Base-by-base conservation (phyloP, 2,329 filamentous ascomycete species). In the Colletotrichum gloeosporioides region DNA sequence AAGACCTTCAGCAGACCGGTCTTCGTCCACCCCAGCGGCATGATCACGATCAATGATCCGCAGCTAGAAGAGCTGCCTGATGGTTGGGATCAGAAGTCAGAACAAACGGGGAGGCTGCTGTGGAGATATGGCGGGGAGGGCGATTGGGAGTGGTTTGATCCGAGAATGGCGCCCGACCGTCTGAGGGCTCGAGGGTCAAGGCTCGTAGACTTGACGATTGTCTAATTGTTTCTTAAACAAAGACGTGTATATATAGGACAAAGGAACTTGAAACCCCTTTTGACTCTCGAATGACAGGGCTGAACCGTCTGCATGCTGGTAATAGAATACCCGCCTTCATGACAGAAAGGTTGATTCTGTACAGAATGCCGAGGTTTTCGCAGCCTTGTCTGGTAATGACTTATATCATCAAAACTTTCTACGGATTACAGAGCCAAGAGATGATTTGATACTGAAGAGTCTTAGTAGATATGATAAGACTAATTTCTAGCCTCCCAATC, bases 131-230 rank as follows among this genome's bases (percentile, higher is more conserved):
- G 44, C 0, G 2, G 1, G 6, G 10, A 22, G 2, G 10, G n/a
- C 44, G 44, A 53, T 3, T 53, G 44, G 44, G 44, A 53, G 44
- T 53, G 44, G 44, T 53, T 53, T 13, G 44, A 25, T 25, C 44
- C 44, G 1, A 53, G 44, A 3, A 53, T 53, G 44, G 44, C 44
- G 0, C 44, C 44, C 0, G n/a, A 3, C n/a, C 10, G n/a, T 3
- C 10, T 53, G 1, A 13, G n/a, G 0, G n/a, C 6, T 53, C 44
- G n/a, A 0, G 44, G 44, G 10, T 22, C 22, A 7, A 53, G n/a
- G 0, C 4, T 53, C 2, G 1, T 13, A 8, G 10, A 53, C 44
- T 13, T 53, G n/a, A 22, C 6, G n/a, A 53, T 53, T 53, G 8
- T 22, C n/a, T 44, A 9, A 18, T 8, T 16, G 3, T 18, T 39